Conservation (phyloP, 2,329 filamentous ascomycete genomes). For the Aspergillus awamori region DNA sequence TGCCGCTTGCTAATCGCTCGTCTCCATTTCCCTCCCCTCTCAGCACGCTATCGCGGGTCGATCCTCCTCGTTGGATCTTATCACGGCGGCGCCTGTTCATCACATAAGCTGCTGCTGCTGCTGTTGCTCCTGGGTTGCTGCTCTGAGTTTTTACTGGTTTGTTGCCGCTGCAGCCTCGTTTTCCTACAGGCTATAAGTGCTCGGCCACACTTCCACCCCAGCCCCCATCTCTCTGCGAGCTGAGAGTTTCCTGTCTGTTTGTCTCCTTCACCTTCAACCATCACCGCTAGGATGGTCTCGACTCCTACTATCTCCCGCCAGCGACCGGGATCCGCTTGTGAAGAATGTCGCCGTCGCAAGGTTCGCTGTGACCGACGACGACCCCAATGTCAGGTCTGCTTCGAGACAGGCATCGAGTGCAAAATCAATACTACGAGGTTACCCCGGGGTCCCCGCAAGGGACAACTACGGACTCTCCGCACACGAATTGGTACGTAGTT, state of each 20-base stretch:
- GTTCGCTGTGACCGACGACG: constrained; percentile 31
- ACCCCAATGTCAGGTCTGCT: constrained; percentile 32
- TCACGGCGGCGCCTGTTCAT: neutral
- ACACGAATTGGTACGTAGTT: constrained; percentile 31
- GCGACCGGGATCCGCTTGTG: constrained; percentile 33
- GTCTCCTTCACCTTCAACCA: neutral
- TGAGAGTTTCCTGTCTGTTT: neutral
- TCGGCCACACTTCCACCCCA: neutral
- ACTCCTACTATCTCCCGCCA: constrained; percentile 26
- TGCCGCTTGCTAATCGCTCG: neutral
- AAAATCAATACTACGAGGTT: constrained; percentile 30
- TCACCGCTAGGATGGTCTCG: constrained; percentile 12
- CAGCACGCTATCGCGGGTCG: neutral
- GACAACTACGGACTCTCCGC: constrained; percentile 31
- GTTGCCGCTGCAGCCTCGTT: too few relatives aligned
- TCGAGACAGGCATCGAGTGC: constrained; percentile 32
- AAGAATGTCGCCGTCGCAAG: constrained; percentile 35
- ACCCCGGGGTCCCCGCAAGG: constrained; percentile 33
- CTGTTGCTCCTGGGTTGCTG: too few relatives aligned
- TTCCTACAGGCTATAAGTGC: neutral
- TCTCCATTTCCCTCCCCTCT: neutral
- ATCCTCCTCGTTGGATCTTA: neutral
- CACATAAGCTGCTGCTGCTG: neutral
- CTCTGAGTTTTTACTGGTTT: too few relatives aligned
- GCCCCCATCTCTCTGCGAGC: neutral